These are phyloP conservation scores for Dimocarpus longan DNA, from an alignment of 345 rosid genomes.

Conservation along the genomic window DNA sequence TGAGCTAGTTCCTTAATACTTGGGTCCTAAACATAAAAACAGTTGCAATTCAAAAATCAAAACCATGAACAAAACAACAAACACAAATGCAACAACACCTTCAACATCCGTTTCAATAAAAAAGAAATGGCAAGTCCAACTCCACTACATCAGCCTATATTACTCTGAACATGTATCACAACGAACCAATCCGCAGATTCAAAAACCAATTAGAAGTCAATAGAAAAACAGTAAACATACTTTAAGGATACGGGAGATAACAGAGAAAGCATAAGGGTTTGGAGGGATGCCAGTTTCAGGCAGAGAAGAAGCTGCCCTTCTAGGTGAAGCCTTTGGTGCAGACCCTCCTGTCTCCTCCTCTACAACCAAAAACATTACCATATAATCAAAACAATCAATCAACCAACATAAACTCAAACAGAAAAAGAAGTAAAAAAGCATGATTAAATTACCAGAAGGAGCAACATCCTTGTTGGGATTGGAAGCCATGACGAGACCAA, in stretches of 20 bases:
- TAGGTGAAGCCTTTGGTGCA: conserved; percentile 37
- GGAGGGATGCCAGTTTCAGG: conserved; percentile 40
- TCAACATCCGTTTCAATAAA: neutral
- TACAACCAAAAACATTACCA: conserved; percentile 19
- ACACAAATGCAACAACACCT: neutral
- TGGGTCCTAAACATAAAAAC: conserved; percentile 61
- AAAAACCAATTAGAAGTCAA: neutral
- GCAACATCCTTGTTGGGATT: conserved; percentile 47
- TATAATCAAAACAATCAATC: neutral
- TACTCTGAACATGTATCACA: neutral
- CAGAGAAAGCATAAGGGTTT: conserved; percentile 91
- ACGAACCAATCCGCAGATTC: neutral
- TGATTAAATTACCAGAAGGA: conserved; percentile 51
- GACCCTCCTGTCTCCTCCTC: conserved; percentile 56
- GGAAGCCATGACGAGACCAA: conserved; percentile 57
- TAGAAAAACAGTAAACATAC: conserved; percentile 37
- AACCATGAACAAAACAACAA: neutral
- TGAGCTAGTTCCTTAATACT: conserved; percentile 91
- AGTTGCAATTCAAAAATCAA: neutral
- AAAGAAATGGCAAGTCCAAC: neutral
- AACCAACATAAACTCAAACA: neutral
- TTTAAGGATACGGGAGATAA: conserved; percentile 75
- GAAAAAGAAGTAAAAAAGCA: neutral
- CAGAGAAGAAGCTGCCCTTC: conserved; percentile 38
- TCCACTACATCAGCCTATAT: neutral